Evolutionary conservation across 192 early-diverging fungal genomes (phyloP), one percentile per base, ranked within the genome.

Genomic region (Backusella luteola): DNA sequence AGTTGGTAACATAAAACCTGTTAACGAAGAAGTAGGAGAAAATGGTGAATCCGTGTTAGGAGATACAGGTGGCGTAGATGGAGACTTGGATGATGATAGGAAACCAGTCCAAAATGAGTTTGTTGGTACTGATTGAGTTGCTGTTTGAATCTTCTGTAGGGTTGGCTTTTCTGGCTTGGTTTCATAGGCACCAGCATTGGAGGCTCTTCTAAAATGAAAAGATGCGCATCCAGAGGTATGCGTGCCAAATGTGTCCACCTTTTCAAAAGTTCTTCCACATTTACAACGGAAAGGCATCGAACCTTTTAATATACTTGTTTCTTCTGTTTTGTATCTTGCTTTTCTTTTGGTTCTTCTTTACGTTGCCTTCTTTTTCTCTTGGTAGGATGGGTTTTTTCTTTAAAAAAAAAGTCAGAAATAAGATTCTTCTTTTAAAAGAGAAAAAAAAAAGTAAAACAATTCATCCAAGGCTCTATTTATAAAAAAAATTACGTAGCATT

Each of bases 221-320:
- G 71, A 71, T n/a, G 82, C 76, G 69, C 82, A 84, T 26, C 76
- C 71, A 34, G 79, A 84, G 1, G 82, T 80, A 59, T 84, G 82
- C 26, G 73, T 66, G 14, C 76, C 73, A 73, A 84, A 84, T 1
- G 82, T 69, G 68, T 84, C 82, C 2, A 73, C 68, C 68, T 80
- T 79, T 69, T 84, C 82, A 73, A 80, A 84, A 21, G 82, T 84
- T 78, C 77, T 76, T 72, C 82, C 82, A 71, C 82, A 84, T 78
- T 80, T 80, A 59, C 82, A 84, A 72, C 79, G 76, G 69, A 84
- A 84, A 19, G 82, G 82, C 82, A 84, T 84, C n/a, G 68, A 75
- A 36, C 34, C 52, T 19, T 73, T 36, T 63, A 34, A 15, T 23
- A 6, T 56, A 9, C 53, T 56, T 56, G 19, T 12, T 21, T 56